phyloP scores from a whole-genome alignment of 108 stramenopile species.

The Nitzschia sp. region DNA sequence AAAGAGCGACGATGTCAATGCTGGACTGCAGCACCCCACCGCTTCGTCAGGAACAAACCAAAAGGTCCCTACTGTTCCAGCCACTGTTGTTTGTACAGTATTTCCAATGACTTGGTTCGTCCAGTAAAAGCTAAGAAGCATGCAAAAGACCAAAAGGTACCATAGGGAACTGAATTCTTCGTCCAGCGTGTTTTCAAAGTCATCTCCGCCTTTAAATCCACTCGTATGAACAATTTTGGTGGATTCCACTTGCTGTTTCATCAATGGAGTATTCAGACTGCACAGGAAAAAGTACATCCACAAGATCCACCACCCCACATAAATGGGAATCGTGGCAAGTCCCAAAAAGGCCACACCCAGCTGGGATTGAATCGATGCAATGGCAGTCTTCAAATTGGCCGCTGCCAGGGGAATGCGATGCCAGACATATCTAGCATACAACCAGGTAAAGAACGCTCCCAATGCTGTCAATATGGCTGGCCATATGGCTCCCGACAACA shows the following conservation, averaged over 20 bases:
- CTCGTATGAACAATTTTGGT: conserved; percentile 4
- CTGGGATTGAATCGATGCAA: conserved; percentile 57
- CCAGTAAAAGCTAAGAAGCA: conserved; percentile 82
- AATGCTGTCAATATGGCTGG: conserved; percentile 1
- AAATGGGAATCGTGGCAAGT: conserved; percentile 9
- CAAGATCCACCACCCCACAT: conserved; percentile 26
- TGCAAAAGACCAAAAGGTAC: conserved; percentile 7
- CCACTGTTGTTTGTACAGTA: conserved; percentile 79
- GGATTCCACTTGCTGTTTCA: background rate
- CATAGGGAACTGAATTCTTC: background rate
- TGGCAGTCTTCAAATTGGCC: conserved; percentile 54
- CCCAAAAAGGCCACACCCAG: conserved; percentile 47
- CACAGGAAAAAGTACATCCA: conserved; percentile 11
- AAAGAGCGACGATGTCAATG: conserved; percentile 37
- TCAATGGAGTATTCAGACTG: conserved; percentile 12
- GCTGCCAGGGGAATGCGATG: conserved; percentile 75
- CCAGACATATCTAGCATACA: conserved; percentile 43
- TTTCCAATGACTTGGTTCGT: conserved; percentile 71
- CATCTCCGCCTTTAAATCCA: conserved; percentile 1
- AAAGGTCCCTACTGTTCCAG: conserved; percentile 91
- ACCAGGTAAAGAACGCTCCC: conserved; percentile 2
- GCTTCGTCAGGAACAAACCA: conserved; percentile 80
- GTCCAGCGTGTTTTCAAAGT: background rate
- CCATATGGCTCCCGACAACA: conserved; percentile 4
- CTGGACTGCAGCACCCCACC: conserved; percentile 31